Base-by-base conservation (phyloP, 352 stramenopile species). In the Globisporangium polare region DNA sequence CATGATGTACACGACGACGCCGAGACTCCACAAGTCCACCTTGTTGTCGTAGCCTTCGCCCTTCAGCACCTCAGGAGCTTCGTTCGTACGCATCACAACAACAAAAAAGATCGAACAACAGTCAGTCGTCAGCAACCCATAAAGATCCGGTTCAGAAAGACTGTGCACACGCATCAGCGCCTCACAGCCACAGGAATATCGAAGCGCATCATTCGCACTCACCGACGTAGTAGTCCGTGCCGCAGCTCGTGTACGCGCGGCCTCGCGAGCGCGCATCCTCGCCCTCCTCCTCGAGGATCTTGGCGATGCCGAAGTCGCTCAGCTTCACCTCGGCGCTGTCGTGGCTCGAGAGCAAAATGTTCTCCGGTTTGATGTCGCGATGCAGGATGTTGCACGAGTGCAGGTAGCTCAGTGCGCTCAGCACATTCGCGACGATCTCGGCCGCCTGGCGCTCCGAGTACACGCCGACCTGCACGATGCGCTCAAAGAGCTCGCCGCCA, bases 1-100 rank as follows among this genome's bases (percentile, higher is more conserved):
- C 86, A 95, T 95, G 67, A 95, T 94, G 69, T 95, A 95, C 47
- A 91, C 75, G 17, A 95, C 86, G 54, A 95, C 84, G 27, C 86
- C 86, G 41, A 91, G 74, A 73, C 84, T 94, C 86, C 86, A 95
- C 22, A 92, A 47, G 56, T 95, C 84, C 55, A 95, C 84, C 69
- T 93, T 94, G 74, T 71, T 92, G 80, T 94, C 83, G 69, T 92
- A 92, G 3, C 86, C 83, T 69, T 94, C 81, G 65, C 82, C 84
- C 43, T 92, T 92, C 54, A 92, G 73, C 62, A 95, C 86, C 53
- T 95, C 86, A 2, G 86, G 84, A 12, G 86, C 86, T 77, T 29
- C 50, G 22, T 26, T 3, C 29, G 29, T 33, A 24, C 41, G 15
- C 18, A 27, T 39, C 33, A 39, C 33, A 51, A 3, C 35, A 35